phyloP scores from a whole-genome alignment of 345 rosid genomes.

The Linum tenue region DNA sequence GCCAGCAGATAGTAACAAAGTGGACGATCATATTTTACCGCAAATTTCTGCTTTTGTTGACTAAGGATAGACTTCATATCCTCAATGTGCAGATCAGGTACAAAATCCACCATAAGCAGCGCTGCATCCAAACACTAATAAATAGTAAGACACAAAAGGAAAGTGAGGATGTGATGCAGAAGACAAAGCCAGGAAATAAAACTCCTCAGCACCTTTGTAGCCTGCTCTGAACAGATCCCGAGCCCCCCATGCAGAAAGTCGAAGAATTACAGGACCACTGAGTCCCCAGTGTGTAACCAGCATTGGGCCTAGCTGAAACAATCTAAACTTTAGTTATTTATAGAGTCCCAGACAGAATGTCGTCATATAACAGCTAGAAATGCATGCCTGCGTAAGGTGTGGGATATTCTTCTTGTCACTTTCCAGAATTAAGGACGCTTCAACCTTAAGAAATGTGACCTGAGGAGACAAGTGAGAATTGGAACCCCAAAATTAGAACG shows the following conservation, averaged over 20 bases:
- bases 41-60: conserved; percentile 48
- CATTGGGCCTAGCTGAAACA: conserved; percentile 71
- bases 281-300: conserved; percentile 97
- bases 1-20: too few relatives aligned
- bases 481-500: neutral
- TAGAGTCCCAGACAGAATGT: neutral
- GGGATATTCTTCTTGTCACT: conserved; percentile 31
- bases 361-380: conserved; percentile 3
- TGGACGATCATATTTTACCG: conserved; percentile 29
- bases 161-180: neutral
- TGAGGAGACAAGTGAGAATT: conserved; percentile 14
- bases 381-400: conserved; percentile 53
- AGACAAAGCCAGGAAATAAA: neutral
- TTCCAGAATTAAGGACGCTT: conserved; percentile 55
- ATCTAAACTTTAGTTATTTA: conserved; percentile 8
- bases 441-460: conserved; percentile 81
- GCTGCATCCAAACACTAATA: conserved; percentile 44
- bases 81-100: conserved; percentile 66
- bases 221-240: conserved; percentile 49
- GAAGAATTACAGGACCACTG: conserved; percentile 83
- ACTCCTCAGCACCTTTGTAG: conserved; percentile 47
- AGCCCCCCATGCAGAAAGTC: conserved; percentile 96
- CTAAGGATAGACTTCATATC: conserved; percentile 48
- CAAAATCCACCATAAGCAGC: conserved; percentile 57
- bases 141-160: conserved; percentile 5